Evolutionary conservation across 1,284 basidiomycete species (phyloP).

Genomic region (Pseudozyma tsukubaensis): DNA sequence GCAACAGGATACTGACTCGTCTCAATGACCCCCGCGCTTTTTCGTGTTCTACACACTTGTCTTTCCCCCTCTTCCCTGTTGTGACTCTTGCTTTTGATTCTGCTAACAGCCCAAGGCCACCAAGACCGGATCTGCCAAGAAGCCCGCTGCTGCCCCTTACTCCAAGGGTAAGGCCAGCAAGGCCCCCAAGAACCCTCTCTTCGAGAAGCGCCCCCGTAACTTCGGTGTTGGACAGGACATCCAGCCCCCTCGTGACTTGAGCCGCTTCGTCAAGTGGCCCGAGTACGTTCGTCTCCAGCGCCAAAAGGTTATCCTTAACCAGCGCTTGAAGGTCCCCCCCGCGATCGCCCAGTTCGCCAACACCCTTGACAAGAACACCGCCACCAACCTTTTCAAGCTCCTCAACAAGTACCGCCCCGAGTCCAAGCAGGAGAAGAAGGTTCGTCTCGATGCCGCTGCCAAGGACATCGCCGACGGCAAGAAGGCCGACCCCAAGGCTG

Average conservation of each 20-base stretch:
- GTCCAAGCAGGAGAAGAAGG: slow-evolving; percentile 97
- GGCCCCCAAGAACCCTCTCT: slow-evolving; percentile 91
- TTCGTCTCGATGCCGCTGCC: slow-evolving; percentile 82
- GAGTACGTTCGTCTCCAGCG: slow-evolving; percentile 98
- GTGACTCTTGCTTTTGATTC: slow-evolving; percentile 11
- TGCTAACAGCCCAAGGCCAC: slow-evolving; percentile 65
- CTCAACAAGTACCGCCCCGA: slow-evolving; percentile 95
- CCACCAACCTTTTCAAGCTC: slow-evolving; percentile 96
- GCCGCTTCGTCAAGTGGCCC: slow-evolving; percentile 99
- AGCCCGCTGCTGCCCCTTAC: slow-evolving; percentile 64
- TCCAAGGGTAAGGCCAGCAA: slow-evolving; percentile 68
- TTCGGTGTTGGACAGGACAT: slow-evolving; percentile 98
- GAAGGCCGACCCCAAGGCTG: slow-evolving; percentile 68
- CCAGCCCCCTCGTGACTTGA: slow-evolving; percentile 88
- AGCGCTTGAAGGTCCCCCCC: slow-evolving; percentile 98
- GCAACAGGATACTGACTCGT: slow-evolving; percentile 63
- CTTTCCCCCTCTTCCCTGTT: slow-evolving; percentile 2
- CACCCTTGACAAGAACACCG: slow-evolving; percentile 99
- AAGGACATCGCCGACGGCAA: slow-evolving; percentile 79
- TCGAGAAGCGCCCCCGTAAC: slow-evolving; percentile 89
- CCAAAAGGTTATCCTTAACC: slow-evolving; percentile 98
- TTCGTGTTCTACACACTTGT: slow-evolving; percentile 2
- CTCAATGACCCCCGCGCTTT: slow-evolving; percentile 64
- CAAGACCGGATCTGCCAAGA: slow-evolving; percentile 64
- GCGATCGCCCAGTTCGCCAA: slow-evolving; percentile 98